These are phyloP conservation scores for Triadica sebifera DNA, from an alignment of 345 rosid species.

Conservation along the genomic window DNA sequence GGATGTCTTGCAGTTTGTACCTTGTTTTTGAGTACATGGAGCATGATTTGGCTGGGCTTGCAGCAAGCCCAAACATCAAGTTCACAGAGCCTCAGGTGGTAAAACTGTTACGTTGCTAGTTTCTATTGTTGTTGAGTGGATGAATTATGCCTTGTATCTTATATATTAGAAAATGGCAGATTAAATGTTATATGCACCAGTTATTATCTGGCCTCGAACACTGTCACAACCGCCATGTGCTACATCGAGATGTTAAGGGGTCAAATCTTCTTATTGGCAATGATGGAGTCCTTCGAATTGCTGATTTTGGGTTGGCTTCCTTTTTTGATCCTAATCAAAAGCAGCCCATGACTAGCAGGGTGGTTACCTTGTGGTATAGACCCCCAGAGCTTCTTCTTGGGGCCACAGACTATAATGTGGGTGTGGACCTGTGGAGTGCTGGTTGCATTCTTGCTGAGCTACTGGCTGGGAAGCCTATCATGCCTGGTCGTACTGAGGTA, in stretches of 20 bases:
- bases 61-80: slow-evolving; percentile 24
- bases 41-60: slow-evolving; percentile 34
- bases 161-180: slow-evolving; percentile 16
- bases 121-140: not conserved
- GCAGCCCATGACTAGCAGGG: slow-evolving; percentile 35
- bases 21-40: slow-evolving; percentile 35
- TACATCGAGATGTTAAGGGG: slow-evolving; percentile 34
- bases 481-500: slow-evolving; percentile 37
- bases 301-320: slow-evolving; percentile 34
- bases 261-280: slow-evolving; percentile 34
- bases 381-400: slow-evolving; percentile 34
- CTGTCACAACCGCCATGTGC: slow-evolving; percentile 24
- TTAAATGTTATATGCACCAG: slow-evolving; percentile 32
- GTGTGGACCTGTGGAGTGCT: slow-evolving; percentile 36
- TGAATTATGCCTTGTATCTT: not conserved
- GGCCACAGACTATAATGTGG: slow-evolving; percentile 30
- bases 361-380: slow-evolving; percentile 33
- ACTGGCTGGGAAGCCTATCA: slow-evolving; percentile 33
- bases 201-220: slow-evolving; percentile 32
- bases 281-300: slow-evolving; percentile 31
- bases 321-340: slow-evolving; percentile 31
- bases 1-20: slow-evolving; percentile 35
- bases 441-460: slow-evolving; percentile 39
- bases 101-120: not conserved
- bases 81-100: slow-evolving; percentile 29